Conservation (phyloP, 1,139 yeast genomes). For the Candida sp. region DNA sequence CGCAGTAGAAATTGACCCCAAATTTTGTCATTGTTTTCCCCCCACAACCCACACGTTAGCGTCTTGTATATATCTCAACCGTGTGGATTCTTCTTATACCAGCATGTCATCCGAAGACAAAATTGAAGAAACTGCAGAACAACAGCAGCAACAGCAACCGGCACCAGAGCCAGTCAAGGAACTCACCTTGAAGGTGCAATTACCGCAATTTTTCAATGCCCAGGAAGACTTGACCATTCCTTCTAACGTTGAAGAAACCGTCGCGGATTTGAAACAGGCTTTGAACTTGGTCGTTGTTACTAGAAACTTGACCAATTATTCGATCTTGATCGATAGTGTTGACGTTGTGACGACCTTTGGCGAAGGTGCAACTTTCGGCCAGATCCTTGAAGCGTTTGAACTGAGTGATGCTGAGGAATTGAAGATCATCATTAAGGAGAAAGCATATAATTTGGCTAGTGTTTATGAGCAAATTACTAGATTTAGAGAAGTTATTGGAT, state of each 20-base stretch:
- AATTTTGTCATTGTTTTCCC: neutral
- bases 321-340: conserved; percentile 43
- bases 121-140: conserved; percentile 5
- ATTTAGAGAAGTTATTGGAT: conserved; percentile 49
- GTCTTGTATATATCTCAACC: neutral
- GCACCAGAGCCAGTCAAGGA: conserved; percentile 19
- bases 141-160: conserved; percentile 11
- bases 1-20: neutral
- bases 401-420: conserved; percentile 20
- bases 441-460: conserved; percentile 41
- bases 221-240: conserved; percentile 17
- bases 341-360: conserved; percentile 36
- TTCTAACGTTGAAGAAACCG: conserved; percentile 44
- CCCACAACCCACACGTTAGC: neutral
- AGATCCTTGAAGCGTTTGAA: conserved; percentile 26
- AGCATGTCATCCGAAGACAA: conserved; percentile 17
- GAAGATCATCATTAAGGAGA: conserved; percentile 29
- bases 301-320: conserved; percentile 65
- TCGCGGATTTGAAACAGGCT: conserved; percentile 64
- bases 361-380: conserved; percentile 36
- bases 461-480: conserved; percentile 45
- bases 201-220: conserved; percentile 33
- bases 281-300: conserved; percentile 58
- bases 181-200: conserved; percentile 31
- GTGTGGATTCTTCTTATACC: neutral